Conservation (phyloP, 1,139 yeast genomes). For the Nakaseomyces bracarensis region DNA sequence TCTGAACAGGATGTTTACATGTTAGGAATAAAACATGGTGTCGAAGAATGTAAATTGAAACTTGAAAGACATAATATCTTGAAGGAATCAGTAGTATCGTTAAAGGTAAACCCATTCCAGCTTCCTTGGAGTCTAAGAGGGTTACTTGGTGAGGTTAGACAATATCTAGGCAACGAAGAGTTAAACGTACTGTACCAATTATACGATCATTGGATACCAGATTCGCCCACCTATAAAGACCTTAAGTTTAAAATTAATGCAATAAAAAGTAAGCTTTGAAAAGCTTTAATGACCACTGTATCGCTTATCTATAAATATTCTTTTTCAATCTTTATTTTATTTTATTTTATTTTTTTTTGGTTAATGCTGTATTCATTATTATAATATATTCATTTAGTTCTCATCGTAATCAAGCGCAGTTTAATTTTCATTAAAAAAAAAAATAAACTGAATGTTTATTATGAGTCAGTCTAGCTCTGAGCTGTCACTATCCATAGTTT, state of each 20-base stretch:
- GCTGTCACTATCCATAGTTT: conserved; percentile 3
- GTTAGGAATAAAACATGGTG: background rate
- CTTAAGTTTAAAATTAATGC: conserved; percentile 3
- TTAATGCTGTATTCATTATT: background rate
- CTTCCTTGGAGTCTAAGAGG: conserved; percentile 5
- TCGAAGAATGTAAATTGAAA: background rate
- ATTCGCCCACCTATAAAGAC: background rate
- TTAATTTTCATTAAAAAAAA: too few relatives aligned
- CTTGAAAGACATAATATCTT: background rate
- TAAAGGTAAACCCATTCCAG: conserved; percentile 1
- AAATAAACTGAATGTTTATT: background rate
- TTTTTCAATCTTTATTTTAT: background rate
- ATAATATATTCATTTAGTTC: background rate
- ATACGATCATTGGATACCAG: conserved; percentile 5
- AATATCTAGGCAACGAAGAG: background rate
- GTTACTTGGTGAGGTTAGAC: background rate
- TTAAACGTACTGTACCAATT: background rate
- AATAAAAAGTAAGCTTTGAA: background rate
- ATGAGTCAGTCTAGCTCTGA: background rate
- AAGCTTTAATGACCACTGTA: background rate
- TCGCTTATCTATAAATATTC: background rate
- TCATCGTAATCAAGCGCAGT: too few relatives aligned
- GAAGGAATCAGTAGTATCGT: background rate
- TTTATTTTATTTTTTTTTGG: background rate
- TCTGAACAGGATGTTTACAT: conserved; percentile 1